phyloP scores from a whole-genome alignment of 129 eudicot species.

The Gnaphalium uliginosum region DNA sequence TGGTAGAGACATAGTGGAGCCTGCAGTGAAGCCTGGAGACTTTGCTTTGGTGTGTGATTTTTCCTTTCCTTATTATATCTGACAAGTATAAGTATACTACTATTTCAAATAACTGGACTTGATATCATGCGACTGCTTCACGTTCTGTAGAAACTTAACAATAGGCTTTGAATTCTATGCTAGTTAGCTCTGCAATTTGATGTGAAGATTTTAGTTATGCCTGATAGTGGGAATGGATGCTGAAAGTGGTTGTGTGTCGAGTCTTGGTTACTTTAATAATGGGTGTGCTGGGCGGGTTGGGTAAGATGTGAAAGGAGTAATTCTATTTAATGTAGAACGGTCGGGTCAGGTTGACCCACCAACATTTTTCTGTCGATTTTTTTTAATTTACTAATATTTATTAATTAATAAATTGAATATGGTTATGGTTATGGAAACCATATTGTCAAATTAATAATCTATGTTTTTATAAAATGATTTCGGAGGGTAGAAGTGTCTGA shows the following conservation, averaged over 20 bases:
- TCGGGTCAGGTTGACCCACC: neutral
- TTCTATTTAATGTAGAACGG: neutral
- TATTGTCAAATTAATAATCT: neutral
- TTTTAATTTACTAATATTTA: too few relatives aligned
- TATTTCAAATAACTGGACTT: neutral
- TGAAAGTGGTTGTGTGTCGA: neutral
- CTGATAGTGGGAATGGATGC: neutral
- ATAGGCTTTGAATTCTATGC: neutral
- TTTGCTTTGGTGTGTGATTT: slow-evolving; percentile 65
- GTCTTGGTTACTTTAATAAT: neutral
- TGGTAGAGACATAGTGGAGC: slow-evolving; percentile 93
- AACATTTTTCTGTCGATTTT: too few relatives aligned
- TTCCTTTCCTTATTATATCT: slow-evolving; percentile 4
- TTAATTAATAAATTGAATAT: neutral
- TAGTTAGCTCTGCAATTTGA: neutral
- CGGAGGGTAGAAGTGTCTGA: neutral
- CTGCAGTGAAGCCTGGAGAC: slow-evolving; percentile 93
- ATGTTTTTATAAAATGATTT: neutral
- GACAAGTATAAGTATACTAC: neutral
- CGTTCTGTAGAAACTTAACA: neutral
- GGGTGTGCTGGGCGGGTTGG: neutral
- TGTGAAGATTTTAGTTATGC: neutral
- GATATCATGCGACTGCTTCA: neutral
- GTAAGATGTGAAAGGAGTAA: neutral
- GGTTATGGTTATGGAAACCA: neutral